Evolutionary conservation across 78 protist species (phyloP).

Genomic region (Isochrysis galbana): DNA sequence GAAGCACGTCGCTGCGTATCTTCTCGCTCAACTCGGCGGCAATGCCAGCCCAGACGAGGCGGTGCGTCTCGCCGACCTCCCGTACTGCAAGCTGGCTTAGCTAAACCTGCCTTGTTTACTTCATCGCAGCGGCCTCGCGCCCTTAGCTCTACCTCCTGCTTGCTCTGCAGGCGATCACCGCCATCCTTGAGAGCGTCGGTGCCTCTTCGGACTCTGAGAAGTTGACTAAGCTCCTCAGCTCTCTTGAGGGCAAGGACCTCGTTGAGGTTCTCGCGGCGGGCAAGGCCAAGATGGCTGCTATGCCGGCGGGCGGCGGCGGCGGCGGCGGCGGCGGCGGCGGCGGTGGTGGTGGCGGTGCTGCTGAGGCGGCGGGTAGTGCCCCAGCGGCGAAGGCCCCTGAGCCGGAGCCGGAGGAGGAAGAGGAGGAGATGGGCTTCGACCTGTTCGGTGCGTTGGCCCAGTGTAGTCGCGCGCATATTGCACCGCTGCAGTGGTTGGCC

Average conservation of each 20-base stretch:
- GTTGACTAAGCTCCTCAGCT: background rate
- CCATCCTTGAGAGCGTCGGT: slow-evolving; percentile 28
- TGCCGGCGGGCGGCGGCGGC: slow-evolving; percentile 30
- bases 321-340: background rate
- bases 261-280: slow-evolving; percentile 46
- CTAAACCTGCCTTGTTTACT: background rate
- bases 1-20: slow-evolving; percentile 50
- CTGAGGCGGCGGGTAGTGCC: background rate
- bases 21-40: slow-evolving; percentile 42
- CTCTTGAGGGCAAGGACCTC: slow-evolving; percentile 27
- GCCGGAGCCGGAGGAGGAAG: background rate
- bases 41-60: background rate
- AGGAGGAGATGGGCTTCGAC: slow-evolving; percentile 18
- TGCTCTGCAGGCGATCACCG: background rate
- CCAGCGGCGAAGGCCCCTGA: background rate
- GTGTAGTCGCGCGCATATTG: too few relatives aligned
- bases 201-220: background rate
- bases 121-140: background rate
- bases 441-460: slow-evolving; percentile 15
- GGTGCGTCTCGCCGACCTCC: background rate
- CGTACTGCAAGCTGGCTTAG: background rate
- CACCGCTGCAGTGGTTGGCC: too few relatives aligned
- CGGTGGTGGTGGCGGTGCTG: background rate
- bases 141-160: background rate
- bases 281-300: slow-evolving; percentile 31